Percentiles rank a stretch among this genome's conserved stretches.
These are phyloP conservation scores for Fusarium burgessii DNA, from an alignment of 2,329 filamentous ascomycete species.

Conservation along the genomic window DNA sequence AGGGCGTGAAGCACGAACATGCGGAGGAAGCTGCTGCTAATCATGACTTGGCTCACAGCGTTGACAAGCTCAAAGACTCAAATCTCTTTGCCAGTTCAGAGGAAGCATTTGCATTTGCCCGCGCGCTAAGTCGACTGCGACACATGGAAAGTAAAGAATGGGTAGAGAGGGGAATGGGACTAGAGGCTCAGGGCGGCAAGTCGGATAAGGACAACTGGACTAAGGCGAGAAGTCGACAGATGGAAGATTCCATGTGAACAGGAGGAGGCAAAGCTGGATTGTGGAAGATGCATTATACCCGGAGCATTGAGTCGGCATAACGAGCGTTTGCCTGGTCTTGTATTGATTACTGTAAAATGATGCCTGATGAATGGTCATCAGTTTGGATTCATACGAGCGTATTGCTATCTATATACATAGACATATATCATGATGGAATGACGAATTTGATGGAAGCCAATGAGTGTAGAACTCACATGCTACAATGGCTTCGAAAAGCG, in stretches of 20 bases:
- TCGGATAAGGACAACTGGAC: slow-evolving; percentile 73
- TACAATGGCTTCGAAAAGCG: neutral
- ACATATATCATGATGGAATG: slow-evolving; percentile 1
- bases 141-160: slow-evolving; percentile 97
- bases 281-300: slow-evolving; percentile 46
- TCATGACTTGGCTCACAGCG: slow-evolving; percentile 88
- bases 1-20: slow-evolving; percentile 54
- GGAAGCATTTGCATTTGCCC: slow-evolving; percentile 94
- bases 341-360: slow-evolving; percentile 37
- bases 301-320: slow-evolving; percentile 44
- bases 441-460: too few species aligned
- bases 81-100: slow-evolving; percentile 94
- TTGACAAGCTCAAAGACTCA: slow-evolving; percentile 84
- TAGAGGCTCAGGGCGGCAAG: slow-evolving; percentile 74
- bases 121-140: slow-evolving; percentile 83
- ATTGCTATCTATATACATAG: slow-evolving; percentile 21
- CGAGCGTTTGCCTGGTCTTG: slow-evolving; percentile 46
- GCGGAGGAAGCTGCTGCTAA: slow-evolving; percentile 76
- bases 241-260: slow-evolving; percentile 73
- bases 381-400: slow-evolving; percentile 17
- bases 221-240: slow-evolving; percentile 74
- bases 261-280: slow-evolving; percentile 13
- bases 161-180: slow-evolving; percentile 84
- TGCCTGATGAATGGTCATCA: slow-evolving; percentile 21
- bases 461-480: neutral